A percentile compares a stretch with the other conserved stretches of the same genome.
These are phyloP conservation scores for Cichorium intybus DNA, from an alignment of 140 eudicot genomes.

Conservation along the genomic window DNA sequence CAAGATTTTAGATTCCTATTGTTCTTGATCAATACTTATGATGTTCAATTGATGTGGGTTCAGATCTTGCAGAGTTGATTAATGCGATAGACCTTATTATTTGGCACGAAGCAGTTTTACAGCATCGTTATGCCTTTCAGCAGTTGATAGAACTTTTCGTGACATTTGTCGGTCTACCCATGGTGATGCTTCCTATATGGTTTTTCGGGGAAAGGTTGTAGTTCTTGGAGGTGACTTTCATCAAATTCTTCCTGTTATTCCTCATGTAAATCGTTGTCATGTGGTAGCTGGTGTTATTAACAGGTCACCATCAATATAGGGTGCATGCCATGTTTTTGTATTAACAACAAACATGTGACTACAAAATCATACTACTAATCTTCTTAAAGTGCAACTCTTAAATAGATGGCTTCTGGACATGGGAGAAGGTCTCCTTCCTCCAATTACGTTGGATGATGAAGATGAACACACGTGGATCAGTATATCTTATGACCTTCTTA, in stretches of 20 bases:
- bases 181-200: no score
- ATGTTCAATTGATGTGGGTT: no score
- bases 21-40: no score
- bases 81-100: constrained; percentile 1
- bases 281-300: neutral
- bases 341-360: neutral
- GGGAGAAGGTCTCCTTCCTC: no score
- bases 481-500: neutral
- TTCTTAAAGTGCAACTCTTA: no score
- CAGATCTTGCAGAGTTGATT: no score
- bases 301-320: neutral
- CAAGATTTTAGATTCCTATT: no score
- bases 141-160: neutral
- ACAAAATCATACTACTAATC: no score
- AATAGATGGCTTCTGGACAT: no score
- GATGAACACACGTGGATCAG: neutral
- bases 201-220: constrained; percentile 8
- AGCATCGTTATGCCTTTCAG: neutral
- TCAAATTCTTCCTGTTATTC: neutral
- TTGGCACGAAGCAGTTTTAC: constrained; percentile 22
- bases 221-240: constrained; percentile 16
- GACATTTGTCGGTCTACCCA: neutral
- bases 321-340: neutral
- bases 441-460: no score
- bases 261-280: neutral